Base-by-base conservation (phyloP, 2,329 filamentous ascomycete genomes). In the Lizonia empirigonia region DNA sequence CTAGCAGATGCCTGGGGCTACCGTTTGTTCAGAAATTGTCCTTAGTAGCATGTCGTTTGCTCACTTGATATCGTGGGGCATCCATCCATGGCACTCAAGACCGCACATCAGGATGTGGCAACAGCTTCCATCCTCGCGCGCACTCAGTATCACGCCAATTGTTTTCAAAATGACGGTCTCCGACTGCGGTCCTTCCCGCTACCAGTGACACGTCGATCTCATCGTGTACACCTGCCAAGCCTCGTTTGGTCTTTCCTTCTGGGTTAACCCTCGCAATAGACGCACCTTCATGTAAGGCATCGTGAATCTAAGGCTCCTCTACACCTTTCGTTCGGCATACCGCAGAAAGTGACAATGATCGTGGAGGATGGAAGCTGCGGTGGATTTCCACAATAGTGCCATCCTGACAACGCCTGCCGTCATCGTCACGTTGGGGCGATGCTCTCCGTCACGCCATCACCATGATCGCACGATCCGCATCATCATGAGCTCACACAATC, bases 331-430 rank as follows among this genome's bases (percentile, higher is more conserved):
- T n/a, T n/a, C 30, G n/a, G 7, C 10, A 19, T 7, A 19, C 7
- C 15, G 9, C 10, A n/a, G 8, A 7, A 9, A n/a, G n/a, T 18
- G 5, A 8, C 13, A 12, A 26, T 5, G 9, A 10, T 2, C 35
- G 27, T 8, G 37, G 10, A 34, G 19, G 37, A 42, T 20, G 20
- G 26, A 37, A 19, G 15, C 35, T 30, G 29, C 41, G 29, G 41
- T 15, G 20, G 48, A 45, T 52, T 32, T 13, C 18, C 37, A 33
- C 49, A 51, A 22, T 39, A 29, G 22, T 23, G 13, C 18, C 7
- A 20, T 38, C 32, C 46, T 47, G 37, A 47, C 33, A 34, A 39
- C 4, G 4, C n/a, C 2, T 18, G 37, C 16, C 37, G 37, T 52
- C 37, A 42, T 52, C 12, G 6, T 3, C 8, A n/a, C n/a, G n/a